phyloP scores from a whole-genome alignment of 441 rosid species.

The Capsella rubella region DNA sequence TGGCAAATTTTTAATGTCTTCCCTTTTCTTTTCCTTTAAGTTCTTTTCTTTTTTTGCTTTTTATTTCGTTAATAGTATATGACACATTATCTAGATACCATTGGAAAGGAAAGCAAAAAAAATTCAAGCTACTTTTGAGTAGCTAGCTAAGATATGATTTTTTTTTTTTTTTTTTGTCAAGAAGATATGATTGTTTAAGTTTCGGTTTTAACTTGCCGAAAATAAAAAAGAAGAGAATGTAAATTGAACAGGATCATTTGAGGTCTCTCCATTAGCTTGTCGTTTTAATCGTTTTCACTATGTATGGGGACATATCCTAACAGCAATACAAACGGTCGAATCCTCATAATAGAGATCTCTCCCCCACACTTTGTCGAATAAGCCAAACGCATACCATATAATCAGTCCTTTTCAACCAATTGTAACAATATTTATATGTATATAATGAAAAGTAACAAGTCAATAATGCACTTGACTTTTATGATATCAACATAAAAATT shows the following conservation, averaged over 20 bases:
- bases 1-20: background rate
- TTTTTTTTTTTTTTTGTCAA: background rate
- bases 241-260: constrained; percentile 3
- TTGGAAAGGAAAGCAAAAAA: too few relatives aligned
- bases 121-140: too few relatives aligned
- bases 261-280: constrained; percentile 27
- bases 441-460: background rate
- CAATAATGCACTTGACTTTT: background rate
- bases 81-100: too few relatives aligned
- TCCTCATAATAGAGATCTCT: constrained; percentile 28
- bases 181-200: constrained; percentile 19
- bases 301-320: constrained; percentile 1
- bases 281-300: background rate
- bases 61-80: too few relatives aligned
- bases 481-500: background rate
- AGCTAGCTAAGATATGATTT: too few relatives aligned
- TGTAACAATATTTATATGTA: too few relatives aligned
- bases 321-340: constrained; percentile 26
- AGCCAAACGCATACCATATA: constrained; percentile 13
- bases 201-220: background rate
- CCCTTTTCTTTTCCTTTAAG: too few relatives aligned
- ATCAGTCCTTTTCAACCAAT: constrained; percentile 17
- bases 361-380: constrained; percentile 14
- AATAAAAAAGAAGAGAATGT: constrained; percentile 4
- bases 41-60: too few relatives aligned